Conservation (phyloP, 176 grass and related monocot species). For the Stipa capillata region DNA sequence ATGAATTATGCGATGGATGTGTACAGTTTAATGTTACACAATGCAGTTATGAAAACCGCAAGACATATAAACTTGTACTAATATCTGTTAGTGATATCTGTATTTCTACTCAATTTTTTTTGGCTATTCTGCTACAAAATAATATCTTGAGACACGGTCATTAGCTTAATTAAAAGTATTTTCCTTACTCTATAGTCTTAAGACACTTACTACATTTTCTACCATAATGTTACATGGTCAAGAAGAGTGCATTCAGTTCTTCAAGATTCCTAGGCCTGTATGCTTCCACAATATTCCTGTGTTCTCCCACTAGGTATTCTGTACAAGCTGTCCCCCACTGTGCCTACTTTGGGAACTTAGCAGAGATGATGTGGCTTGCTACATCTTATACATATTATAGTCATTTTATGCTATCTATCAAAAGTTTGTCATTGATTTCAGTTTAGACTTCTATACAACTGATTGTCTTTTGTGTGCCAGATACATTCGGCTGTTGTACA, state of each 20-base stretch:
- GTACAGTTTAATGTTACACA: background rate
- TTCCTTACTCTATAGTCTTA: background rate
- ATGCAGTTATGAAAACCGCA: background rate
- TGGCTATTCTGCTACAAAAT: background rate
- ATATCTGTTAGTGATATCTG: background rate
- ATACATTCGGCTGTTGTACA: conserved; percentile 84
- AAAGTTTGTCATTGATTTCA: background rate
- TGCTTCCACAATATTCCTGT: background rate
- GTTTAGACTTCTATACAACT: conserved; percentile 1
- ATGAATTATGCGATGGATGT: conserved; percentile 4
- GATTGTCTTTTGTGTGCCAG: conserved; percentile 32
- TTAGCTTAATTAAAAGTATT: background rate
- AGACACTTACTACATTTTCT: background rate
- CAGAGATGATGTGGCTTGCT: background rate
- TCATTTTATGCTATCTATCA: too few relatives aligned
- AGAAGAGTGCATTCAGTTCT: background rate
- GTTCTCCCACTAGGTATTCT: background rate
- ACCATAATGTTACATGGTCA: background rate
- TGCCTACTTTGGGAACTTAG: background rate
- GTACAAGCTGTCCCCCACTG: background rate
- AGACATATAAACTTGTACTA: too few relatives aligned
- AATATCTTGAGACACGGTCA: background rate
- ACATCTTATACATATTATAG: background rate
- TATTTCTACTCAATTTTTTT: background rate
- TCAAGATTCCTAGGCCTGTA: background rate